These are phyloP conservation scores for Exophiala alcalophila DNA, from an alignment of 2,329 filamentous ascomycete species.

Conservation along the genomic window DNA sequence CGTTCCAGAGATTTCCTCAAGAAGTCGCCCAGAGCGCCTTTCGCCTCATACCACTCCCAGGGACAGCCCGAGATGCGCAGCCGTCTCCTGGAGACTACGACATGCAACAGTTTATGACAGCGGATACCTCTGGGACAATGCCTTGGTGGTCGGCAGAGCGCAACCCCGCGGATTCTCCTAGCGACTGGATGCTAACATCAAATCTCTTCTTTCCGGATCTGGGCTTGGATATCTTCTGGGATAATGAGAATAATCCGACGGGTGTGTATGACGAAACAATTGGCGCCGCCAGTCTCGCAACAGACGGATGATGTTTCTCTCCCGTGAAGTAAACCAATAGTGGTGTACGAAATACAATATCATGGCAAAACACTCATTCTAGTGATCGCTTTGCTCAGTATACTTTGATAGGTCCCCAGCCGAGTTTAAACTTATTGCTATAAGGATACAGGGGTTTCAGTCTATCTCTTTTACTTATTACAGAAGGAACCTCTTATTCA, in stretches of 20 bases:
- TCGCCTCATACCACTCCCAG: neutral
- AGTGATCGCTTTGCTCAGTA: no score
- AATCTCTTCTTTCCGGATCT: neutral
- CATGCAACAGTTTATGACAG: neutral
- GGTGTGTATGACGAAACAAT: neutral
- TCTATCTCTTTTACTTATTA: neutral
- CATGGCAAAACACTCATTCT: no score
- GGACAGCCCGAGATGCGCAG: no score
- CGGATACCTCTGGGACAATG: neutral
- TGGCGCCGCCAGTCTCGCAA: no score
- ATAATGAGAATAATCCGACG: neutral
- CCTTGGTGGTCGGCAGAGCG: neutral
- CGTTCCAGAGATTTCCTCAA: neutral
- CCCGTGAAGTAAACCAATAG: neutral
- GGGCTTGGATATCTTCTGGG: neutral
- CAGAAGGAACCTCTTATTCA: neutral
- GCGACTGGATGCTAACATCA: neutral
- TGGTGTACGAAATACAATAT: no score
- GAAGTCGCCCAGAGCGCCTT: neutral
- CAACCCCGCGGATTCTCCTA: neutral
- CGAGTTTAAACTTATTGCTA: no score
- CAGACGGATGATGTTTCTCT: neutral
- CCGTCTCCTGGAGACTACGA: no score
- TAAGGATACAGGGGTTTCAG: neutral
- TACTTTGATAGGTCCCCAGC: no score